These are phyloP conservation scores for Lomentospora prolificans DNA, from an alignment of 2,329 filamentous ascomycete genomes.

Conservation along the genomic window DNA sequence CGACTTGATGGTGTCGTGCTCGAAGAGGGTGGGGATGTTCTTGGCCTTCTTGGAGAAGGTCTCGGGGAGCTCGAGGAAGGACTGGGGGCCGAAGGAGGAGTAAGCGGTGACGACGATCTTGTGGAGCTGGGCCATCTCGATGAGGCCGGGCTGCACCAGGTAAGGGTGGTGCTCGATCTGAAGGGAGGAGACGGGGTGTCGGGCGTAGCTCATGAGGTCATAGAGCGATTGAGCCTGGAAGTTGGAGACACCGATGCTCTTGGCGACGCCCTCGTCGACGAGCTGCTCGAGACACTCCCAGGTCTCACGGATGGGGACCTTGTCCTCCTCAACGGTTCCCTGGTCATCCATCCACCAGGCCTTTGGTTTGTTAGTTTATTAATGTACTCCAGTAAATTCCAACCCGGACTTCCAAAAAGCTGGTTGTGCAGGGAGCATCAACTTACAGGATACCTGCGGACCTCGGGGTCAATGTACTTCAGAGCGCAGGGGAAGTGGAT, in stretches of 20 bases:
- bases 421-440: not conserved
- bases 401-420: not conserved
- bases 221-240: constrained; percentile 65
- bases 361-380: too few relatives aligned
- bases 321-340: constrained; percentile 14
- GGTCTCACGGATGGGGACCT: constrained; percentile 17
- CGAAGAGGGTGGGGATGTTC: constrained; percentile 58
- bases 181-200: constrained; percentile 62
- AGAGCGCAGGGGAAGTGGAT: constrained; percentile 29
- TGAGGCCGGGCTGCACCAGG: constrained; percentile 63
- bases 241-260: constrained; percentile 44
- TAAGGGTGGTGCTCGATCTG: constrained; percentile 91
- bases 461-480: constrained; percentile 31
- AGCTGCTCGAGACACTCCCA: constrained; percentile 23
- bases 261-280: constrained; percentile 16
- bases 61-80: constrained; percentile 61
- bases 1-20: constrained; percentile 53
- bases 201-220: constrained; percentile 69
- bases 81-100: constrained; percentile 71
- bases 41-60: constrained; percentile 52
- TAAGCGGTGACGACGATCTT: constrained; percentile 71
- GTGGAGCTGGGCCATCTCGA: constrained; percentile 59
- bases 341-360: constrained; percentile 20
- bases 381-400: too few relatives aligned
- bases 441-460: constrained; percentile 27